Base-by-base conservation (phyloP, 2,329 filamentous ascomycete genomes). In the Apiospora koreana region DNA sequence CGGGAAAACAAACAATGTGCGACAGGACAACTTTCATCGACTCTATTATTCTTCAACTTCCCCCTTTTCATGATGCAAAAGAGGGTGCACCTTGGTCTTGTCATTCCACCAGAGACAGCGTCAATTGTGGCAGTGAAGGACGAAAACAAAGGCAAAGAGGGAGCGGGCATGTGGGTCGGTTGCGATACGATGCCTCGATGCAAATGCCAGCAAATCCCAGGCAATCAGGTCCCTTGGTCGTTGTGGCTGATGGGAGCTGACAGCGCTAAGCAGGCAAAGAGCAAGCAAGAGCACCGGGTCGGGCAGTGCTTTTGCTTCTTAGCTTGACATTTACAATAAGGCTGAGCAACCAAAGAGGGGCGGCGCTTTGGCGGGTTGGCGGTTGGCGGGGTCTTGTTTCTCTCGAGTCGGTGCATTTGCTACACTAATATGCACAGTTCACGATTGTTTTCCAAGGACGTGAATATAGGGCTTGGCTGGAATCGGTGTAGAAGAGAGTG, bases 191-290 rank as follows among this genome's bases (percentile, higher is more conserved):
- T 38, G 28, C 31, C 54, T 62, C 54, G 54, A 62, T 58, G 50
- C 50, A 58, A 58, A 31, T 58, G 21, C 50, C 50, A 35, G 50
- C 50, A 35, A 18, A 18, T 31, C 28, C 28, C 50, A 35, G 50
- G 50, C 50, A 58, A 35, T 35, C 50, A 58, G 50, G 50, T 73
- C 71, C 69, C 68, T 70, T 71, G 72, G 69, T 46, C 68, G 65
- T 72, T 71, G 73, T 76, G 72, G 72, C 72, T 75, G 73, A 72
- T 71, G 64, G 21, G 69, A 74, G 74, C 75, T 75, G 75, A 74
- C 71, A 38, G 70, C 73, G 71, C 73, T 73, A 72, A 69, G 67
- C 48, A 67, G 65, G 50, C 50, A 31, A 54, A n/a, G 72, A 69
- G 67, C 48, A 67, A 67, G 50, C 50, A 31, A 54, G 46, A 25